These are phyloP conservation scores for Apophysomyces ossiformis DNA, from an alignment of 371 early-diverging fungal species.

Conservation along the genomic window DNA sequence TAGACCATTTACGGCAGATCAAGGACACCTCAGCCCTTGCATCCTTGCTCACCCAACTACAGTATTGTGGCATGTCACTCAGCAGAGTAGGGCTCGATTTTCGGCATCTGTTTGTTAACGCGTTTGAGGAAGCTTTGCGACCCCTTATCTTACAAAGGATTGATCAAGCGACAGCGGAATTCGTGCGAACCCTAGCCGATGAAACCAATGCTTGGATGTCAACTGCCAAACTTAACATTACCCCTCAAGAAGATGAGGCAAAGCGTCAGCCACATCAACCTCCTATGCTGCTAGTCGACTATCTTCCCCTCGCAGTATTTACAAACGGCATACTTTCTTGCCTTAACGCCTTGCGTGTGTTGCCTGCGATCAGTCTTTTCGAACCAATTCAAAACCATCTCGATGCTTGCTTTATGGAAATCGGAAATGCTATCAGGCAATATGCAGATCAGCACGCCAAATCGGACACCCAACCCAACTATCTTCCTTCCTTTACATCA, in stretches of 20 bases:
- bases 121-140: slow-evolving; percentile 69
- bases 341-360: slow-evolving; percentile 70
- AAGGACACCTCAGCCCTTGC: slow-evolving; percentile 67
- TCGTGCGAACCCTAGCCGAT: slow-evolving; percentile 40
- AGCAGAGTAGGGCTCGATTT: slow-evolving; percentile 83
- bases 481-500: slow-evolving; percentile 39
- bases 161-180: slow-evolving; percentile 51
- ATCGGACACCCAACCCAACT: slow-evolving; percentile 21
- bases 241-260: slow-evolving; percentile 13
- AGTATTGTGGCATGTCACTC: slow-evolving; percentile 84
- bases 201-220: slow-evolving; percentile 57
- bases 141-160: slow-evolving; percentile 59
- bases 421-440: slow-evolving; percentile 49
- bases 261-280: slow-evolving; percentile 39
- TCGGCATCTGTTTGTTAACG: slow-evolving; percentile 61
- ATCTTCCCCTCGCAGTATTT: slow-evolving; percentile 73
- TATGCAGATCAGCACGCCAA: slow-evolving; percentile 39
- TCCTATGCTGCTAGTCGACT: slow-evolving; percentile 64
- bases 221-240: slow-evolving; percentile 22
- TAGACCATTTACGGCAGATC: slow-evolving; percentile 53
- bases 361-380: slow-evolving; percentile 55
- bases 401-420: slow-evolving; percentile 40
- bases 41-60: slow-evolving; percentile 75
- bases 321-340: slow-evolving; percentile 68
- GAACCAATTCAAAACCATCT: slow-evolving; percentile 31